Evolutionary conservation across 2,329 filamentous ascomycete genomes (phyloP).

Genomic region (Fusarium pseudoanthophilum): DNA sequence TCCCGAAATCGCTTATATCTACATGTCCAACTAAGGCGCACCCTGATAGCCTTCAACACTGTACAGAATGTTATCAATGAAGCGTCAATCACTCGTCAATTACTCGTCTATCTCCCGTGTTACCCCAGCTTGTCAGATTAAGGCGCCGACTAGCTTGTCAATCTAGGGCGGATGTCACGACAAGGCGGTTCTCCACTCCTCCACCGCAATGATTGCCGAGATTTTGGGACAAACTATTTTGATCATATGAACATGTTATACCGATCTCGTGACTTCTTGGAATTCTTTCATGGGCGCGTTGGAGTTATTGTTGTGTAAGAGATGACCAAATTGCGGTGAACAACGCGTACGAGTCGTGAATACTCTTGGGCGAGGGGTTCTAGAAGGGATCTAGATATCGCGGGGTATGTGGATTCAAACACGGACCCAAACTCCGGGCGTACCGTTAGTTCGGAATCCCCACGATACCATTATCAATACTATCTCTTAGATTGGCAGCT

Average conservation of each 20-base stretch:
- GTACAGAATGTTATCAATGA: background rate
- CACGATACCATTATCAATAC: slow-evolving; percentile 33
- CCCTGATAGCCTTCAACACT: background rate
- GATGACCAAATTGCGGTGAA: background rate
- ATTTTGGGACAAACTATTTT: background rate
- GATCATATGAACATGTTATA: slow-evolving; percentile 11
- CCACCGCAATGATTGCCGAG: slow-evolving; percentile 9
- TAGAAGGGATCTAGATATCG: background rate
- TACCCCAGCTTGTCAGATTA: slow-evolving; percentile 33
- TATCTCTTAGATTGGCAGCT: slow-evolving; percentile 15
- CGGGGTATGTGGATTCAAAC: slow-evolving; percentile 16
- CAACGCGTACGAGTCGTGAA: background rate
- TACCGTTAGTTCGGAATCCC: slow-evolving; percentile 18
- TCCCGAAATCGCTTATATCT: background rate
- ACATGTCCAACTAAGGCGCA: slow-evolving; percentile 13
- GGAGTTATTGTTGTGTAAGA: background rate
- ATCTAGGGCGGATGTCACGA: slow-evolving; percentile 37
- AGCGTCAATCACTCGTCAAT: slow-evolving; percentile 2
- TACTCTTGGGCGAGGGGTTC: background rate
- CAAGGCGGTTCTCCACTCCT: slow-evolving; percentile 35
- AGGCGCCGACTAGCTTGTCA: slow-evolving; percentile 34
- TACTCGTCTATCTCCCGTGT: background rate
- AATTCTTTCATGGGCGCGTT: background rate
- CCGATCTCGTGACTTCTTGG: slow-evolving; percentile 6
- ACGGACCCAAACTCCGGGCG: slow-evolving; percentile 12